Percentiles rank a stretch among this genome's conserved stretches.
These are phyloP conservation scores for Moesziomyces parantarcticus DNA, from an alignment of 1,284 basidiomycete genomes.

Conservation along the genomic window DNA sequence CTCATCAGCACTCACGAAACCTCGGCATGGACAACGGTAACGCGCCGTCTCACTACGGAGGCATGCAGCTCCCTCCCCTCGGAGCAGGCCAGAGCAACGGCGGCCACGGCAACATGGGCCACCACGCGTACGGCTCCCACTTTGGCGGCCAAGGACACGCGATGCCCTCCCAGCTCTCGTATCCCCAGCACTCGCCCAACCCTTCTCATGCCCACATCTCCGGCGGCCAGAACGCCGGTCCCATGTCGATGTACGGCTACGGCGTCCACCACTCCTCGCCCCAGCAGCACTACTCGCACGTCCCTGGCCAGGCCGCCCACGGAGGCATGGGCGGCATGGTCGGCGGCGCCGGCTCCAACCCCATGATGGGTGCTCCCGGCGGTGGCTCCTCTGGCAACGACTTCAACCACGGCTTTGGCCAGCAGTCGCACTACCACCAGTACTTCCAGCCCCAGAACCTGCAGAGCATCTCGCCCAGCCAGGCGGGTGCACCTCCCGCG, in stretches of 20 bases:
- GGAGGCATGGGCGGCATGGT: conserved; percentile 53
- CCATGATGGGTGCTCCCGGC: conserved; percentile 52
- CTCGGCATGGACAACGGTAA: conserved; percentile 40
- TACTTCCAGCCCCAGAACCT: conserved; percentile 51
- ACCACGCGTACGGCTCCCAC: conserved; percentile 46
- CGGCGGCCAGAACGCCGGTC: conserved; percentile 40
- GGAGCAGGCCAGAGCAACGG: conserved; percentile 51
- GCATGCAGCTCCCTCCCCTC: conserved; percentile 52
- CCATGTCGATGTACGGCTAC: conserved; percentile 55
- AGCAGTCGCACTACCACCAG: conserved; percentile 50
- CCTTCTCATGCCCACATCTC: conserved; percentile 46
- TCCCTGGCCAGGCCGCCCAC: conserved; percentile 48
- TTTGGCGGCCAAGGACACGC: conserved; percentile 40
- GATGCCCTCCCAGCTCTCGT: conserved; percentile 50
- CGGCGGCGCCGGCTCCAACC: conserved; percentile 45
- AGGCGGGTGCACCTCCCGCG: conserved; percentile 44
- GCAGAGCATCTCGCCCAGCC: conserved; percentile 48
- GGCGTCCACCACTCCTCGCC: conserved; percentile 46
- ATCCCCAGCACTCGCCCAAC: conserved; percentile 51
- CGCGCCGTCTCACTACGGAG: conserved; percentile 46
- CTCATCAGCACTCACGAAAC: conserved; percentile 38
- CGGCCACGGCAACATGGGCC: conserved; percentile 43
- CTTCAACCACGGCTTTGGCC: conserved; percentile 49
- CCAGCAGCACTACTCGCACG: conserved; percentile 53
- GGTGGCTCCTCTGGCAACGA: conserved; percentile 34